phyloP scores from a whole-genome alignment of 164 flowering plant genomes.

The Tetracentron sinense region DNA sequence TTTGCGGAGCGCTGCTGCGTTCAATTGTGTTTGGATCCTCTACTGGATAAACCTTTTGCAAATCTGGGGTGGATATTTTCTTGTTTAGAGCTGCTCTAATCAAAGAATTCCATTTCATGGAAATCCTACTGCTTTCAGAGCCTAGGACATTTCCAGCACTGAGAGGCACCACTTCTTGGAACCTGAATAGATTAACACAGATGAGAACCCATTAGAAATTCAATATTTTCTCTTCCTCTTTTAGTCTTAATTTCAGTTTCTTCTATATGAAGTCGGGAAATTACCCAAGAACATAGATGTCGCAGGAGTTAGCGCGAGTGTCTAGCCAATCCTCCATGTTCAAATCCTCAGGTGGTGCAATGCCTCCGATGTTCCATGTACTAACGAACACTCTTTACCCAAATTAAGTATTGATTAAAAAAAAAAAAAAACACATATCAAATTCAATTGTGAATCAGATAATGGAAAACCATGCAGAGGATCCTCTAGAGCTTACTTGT shows the following conservation, averaged over 20 bases:
- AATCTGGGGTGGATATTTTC: slow-evolving; percentile 2
- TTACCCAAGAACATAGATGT: slow-evolving; percentile 48
- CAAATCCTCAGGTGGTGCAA: slow-evolving; percentile 14
- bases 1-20: slow-evolving; percentile 19
- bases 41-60: slow-evolving; percentile 16
- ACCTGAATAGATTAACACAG: slow-evolving; percentile 31
- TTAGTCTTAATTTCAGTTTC: background rate
- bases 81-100: slow-evolving; percentile 62
- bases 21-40: slow-evolving; percentile 11
- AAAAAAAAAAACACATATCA: background rate
- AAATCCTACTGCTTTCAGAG: slow-evolving; percentile 39
- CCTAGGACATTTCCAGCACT: slow-evolving; percentile 56
- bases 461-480: no score
- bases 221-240: no score
- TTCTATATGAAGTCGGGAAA: background rate
- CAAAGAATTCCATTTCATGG: slow-evolving; percentile 61
- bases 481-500: slow-evolving; percentile 41
- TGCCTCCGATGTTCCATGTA: slow-evolving; percentile 41
- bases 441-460: background rate
- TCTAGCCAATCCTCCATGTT: slow-evolving; percentile 17
- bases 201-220: no score
- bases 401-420: no score
- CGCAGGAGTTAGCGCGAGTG: slow-evolving; percentile 4
- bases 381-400: slow-evolving; percentile 43
- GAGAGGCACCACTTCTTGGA: slow-evolving; percentile 77